Evolutionary conservation across 2,329 filamentous ascomycete genomes (phyloP).

Genomic region (Thelonectria rubi): DNA sequence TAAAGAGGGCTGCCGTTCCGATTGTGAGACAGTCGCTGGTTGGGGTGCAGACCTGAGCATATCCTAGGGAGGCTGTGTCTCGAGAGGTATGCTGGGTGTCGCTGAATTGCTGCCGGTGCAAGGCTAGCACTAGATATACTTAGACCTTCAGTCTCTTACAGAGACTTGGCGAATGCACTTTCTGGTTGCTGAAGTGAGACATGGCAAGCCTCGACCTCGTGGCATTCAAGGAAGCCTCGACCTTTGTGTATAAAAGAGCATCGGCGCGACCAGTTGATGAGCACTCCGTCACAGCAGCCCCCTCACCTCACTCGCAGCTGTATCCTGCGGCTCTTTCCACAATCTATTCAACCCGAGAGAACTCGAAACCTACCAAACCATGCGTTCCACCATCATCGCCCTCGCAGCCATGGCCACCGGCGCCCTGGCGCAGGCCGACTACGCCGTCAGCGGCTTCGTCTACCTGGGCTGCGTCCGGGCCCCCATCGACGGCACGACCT

Average conservation of each 20-base stretch:
- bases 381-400: background rate
- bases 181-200: background rate
- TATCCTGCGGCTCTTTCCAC: background rate
- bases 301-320: background rate
- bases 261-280: background rate
- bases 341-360: background rate
- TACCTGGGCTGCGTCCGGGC: constrained; percentile 9
- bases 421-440: constrained; percentile 2
- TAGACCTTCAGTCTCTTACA: background rate
- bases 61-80: background rate
- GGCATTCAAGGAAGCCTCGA: no score
- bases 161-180: background rate
- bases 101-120: background rate
- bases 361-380: background rate
- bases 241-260: background rate
- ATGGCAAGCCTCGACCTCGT: background rate
- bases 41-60: background rate
- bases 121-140: background rate
- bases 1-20: background rate
- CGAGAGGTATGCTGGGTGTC: background rate
- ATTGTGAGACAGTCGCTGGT: background rate
- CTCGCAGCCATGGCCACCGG: background rate
- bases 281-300: background rate
- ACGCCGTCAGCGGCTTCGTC: background rate
- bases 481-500: background rate